Conservation (phyloP, 495 filamentous ascomycete species). For the Bathelium albidoporum region DNA sequence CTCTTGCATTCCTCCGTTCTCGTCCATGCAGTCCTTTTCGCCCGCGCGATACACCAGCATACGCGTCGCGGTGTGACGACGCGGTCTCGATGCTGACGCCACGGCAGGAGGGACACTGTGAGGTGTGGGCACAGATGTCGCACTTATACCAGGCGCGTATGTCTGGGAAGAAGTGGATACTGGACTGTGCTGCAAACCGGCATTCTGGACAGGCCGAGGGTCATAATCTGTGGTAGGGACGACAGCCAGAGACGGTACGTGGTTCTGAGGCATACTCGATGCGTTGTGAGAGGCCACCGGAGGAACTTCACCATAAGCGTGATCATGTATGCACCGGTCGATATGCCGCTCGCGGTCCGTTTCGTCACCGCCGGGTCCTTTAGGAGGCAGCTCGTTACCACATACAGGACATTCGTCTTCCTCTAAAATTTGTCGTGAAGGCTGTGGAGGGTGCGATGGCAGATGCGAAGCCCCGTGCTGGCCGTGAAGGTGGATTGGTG, state of each 20-base stretch:
- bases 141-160: not conserved
- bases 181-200: not conserved
- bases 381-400: constrained; percentile 60
- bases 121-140: not conserved
- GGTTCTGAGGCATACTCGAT: constrained; percentile 9
- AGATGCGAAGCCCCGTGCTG: not conserved
- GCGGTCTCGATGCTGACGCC: constrained; percentile 5
- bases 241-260: constrained; percentile 8
- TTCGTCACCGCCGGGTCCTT: constrained; percentile 49
- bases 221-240: not conserved
- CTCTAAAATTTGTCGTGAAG: constrained; percentile 39
- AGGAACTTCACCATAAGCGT: constrained; percentile 25
- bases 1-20: constrained; percentile 51
- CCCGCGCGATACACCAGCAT: constrained; percentile 63
- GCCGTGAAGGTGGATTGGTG: not conserved
- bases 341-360: constrained; percentile 66
- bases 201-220: not conserved
- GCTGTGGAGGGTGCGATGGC: constrained; percentile 13
- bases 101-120: not conserved
- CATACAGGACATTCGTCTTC: constrained; percentile 91
- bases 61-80: constrained; percentile 10
- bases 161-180: constrained; percentile 5
- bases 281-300: constrained; percentile 11
- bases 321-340: constrained; percentile 54
- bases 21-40: constrained; percentile 81